Evolutionary conservation across 225 moss, liverwort and hornwort species (phyloP).

Genomic region (Sphagnum tenellum): DNA sequence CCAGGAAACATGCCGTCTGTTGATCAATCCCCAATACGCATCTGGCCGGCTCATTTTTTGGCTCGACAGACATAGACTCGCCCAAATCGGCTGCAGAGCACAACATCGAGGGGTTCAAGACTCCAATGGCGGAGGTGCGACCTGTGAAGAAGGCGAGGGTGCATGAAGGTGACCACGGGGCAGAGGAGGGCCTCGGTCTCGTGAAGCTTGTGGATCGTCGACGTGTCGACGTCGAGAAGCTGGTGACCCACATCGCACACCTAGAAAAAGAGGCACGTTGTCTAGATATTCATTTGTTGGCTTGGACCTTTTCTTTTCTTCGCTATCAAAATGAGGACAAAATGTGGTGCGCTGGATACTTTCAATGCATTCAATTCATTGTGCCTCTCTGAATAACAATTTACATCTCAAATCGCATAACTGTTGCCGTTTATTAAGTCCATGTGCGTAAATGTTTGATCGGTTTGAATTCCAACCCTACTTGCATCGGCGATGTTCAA

Average conservation of each 20-base stretch:
- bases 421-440: neutral
- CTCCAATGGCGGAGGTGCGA: neutral
- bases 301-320: neutral
- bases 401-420: neutral
- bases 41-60: too few relatives aligned
- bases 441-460: neutral
- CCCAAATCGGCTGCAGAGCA: too few relatives aligned
- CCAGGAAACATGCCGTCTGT: too few relatives aligned
- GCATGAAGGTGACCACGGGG: conserved; percentile 11
- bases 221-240: conserved; percentile 29
- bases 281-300: too few relatives aligned
- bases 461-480: too few relatives aligned
- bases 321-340: conserved; percentile 2
- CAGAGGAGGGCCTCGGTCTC: conserved; percentile 19
- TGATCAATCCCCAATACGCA: too few relatives aligned
- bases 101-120: too few relatives aligned
- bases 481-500: too few relatives aligned
- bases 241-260: conserved; percentile 22
- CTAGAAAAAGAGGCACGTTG: conserved; percentile 22
- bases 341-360: neutral
- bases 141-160: conserved; percentile 28
- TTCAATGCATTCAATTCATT: neutral
- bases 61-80: too few relatives aligned
- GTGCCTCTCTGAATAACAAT: neutral
- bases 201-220: conserved; percentile 36